These are phyloP conservation scores for Neocatenulostroma microsporum DNA, from an alignment of 2,329 filamentous ascomycete species.

Conservation along the genomic window DNA sequence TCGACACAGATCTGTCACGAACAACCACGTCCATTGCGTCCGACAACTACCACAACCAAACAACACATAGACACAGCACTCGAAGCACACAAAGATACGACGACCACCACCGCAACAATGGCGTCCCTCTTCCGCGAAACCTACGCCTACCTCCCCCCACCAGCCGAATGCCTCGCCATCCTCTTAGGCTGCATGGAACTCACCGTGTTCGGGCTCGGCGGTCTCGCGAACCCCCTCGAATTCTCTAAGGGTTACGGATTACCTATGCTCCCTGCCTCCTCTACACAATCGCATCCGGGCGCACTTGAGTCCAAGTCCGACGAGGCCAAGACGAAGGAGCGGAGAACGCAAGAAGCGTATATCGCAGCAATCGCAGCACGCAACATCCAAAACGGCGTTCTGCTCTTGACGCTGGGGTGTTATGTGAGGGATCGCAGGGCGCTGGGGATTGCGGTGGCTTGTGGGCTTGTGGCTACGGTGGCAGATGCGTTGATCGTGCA, in stretches of 20 bases:
- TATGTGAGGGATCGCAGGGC: slow-evolving; percentile 25
- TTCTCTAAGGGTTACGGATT: slow-evolving; percentile 30
- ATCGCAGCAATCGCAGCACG: slow-evolving; percentile 23
- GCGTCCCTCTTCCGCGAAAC: slow-evolving; percentile 13
- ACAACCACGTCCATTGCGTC: too few species aligned
- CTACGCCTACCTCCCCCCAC: slow-evolving; percentile 26
- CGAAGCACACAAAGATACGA: too few species aligned
- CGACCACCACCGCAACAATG: slow-evolving; percentile 10
- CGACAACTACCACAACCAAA: too few species aligned
- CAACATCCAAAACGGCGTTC: slow-evolving; percentile 26
- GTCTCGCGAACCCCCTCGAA: slow-evolving; percentile 26
- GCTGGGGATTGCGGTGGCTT: slow-evolving; percentile 23
- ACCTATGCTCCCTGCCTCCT: slow-evolving; percentile 11
- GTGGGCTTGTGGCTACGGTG: slow-evolving; percentile 22
- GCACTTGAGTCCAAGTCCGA: slow-evolving; percentile 6
- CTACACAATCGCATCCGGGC: slow-evolving; percentile 8
- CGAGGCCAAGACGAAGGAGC: slow-evolving; percentile 9
- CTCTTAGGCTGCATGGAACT: slow-evolving; percentile 27
- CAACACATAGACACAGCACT: too few species aligned
- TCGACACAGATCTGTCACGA: too few species aligned
- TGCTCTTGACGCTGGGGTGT: slow-evolving; percentile 26
- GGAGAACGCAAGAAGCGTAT: slow-evolving; percentile 21
- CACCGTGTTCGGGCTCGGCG: slow-evolving; percentile 28
- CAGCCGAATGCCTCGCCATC: slow-evolving; percentile 30
- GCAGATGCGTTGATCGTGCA: slow-evolving; percentile 25